Percentiles rank a stretch among this genome's conserved stretches.
Conservation (phyloP, 2,329 filamentous ascomycete species). For the Pseudomassariella vexata region DNA sequence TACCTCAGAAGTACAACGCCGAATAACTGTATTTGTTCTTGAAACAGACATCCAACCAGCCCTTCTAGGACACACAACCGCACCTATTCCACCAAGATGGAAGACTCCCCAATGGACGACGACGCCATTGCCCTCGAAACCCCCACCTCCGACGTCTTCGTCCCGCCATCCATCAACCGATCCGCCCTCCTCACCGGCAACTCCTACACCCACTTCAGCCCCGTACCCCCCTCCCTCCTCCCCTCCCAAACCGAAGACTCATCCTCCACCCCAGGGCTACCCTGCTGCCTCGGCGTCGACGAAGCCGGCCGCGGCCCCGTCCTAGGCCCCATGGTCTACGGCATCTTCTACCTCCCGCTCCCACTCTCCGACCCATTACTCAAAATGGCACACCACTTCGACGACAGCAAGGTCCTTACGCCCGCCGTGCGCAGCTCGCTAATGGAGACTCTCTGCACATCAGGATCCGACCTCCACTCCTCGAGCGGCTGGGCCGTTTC, state of each 20-base stretch:
- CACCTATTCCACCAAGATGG: no score
- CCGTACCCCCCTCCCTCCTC: conserved; percentile 57
- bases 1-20: no score
- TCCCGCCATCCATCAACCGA: conserved; percentile 64
- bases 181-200: conserved; percentile 53
- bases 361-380: conserved; percentile 67
- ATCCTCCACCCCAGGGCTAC: conserved; percentile 32
- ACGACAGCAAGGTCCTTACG: conserved; percentile 91
- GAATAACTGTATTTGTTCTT: no score
- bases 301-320: conserved; percentile 92
- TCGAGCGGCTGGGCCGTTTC: conserved; percentile 76
- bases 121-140: conserved; percentile 25
- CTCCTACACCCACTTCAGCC: conserved; percentile 68
- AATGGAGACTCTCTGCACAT: conserved; percentile 63
- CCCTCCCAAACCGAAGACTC: conserved; percentile 25
- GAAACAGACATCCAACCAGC: no score
- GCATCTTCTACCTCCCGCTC: conserved; percentile 69
- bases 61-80: no score
- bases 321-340: conserved; percentile 75
- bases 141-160: conserved; percentile 37
- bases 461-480: conserved; percentile 39
- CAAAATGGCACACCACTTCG: conserved; percentile 74
- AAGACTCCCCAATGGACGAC: conserved; percentile 33
- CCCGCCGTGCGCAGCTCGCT: conserved; percentile 70
- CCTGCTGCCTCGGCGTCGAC: conserved; percentile 82